Evolutionary conservation across 306 rosid species (phyloP), one percentile per base, ranked within the genome.

Genomic region (Rosa rugosa): DNA sequence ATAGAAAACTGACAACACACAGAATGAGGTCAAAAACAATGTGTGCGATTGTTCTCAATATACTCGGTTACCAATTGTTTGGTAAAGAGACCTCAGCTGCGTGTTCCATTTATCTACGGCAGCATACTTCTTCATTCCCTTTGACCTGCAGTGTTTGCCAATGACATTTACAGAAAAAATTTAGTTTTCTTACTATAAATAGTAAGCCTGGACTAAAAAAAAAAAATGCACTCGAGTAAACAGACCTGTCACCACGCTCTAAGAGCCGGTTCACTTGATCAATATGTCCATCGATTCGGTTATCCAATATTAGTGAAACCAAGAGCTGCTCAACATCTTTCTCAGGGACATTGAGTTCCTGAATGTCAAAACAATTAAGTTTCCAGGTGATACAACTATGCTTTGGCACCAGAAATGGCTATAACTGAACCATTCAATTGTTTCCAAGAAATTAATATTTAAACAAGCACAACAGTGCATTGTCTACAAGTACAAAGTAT

Each of bases 201-300:
- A 10, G 16, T 23, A 49, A 84, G 88, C 77, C 83, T 22, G 27
- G 49, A 82, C 72, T 76, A 22, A 54, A 34, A 23, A 73, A 23
- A 73, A n/a, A 11, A 60, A 34, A 31, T 16, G 41, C 6, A 62
- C 45, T 41, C 5, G 6, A 23, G 40, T 22, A 41, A 71, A 63
- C 87, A 44, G 8, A 89, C 99, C 97, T 91, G 82, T 91, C 89
- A 34, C 95, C 93, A 60, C 97, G 93, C 85, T 94, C 98, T 62
- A 94, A 85, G 22, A 92, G 93, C 86, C 98, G 83, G 83, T 94
- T 92, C 69, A 94, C 97, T 84, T 94, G 98, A 86, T 92, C 98
- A 64, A 94, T 94, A 86, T 92, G 97, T 62, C 98, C 97, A 82
- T 94, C 97, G 74, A 92, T 87, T 87, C 94, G 90, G 83, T 92